Evolutionary conservation across 2,329 filamentous ascomycete species (phyloP).

Genomic region (Aspergillus alliaceus): DNA sequence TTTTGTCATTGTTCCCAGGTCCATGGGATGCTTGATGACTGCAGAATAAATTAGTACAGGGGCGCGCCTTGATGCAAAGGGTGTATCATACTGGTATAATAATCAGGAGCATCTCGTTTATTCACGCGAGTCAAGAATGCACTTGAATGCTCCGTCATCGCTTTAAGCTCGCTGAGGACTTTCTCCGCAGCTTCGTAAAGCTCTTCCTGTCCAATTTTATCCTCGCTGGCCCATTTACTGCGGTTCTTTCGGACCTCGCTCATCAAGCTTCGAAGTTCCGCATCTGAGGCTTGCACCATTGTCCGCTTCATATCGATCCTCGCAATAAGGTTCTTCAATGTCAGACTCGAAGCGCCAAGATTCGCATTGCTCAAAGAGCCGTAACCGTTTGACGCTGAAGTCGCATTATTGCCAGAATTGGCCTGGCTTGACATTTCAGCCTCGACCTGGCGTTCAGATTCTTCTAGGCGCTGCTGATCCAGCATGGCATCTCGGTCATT

Average conservation of each 20-base stretch:
- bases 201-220: slow-evolving; percentile 96
- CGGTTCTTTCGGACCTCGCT: slow-evolving; percentile 97
- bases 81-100: slow-evolving; percentile 73
- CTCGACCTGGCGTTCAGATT: slow-evolving; percentile 93
- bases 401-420: slow-evolving; percentile 56
- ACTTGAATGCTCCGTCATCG: slow-evolving; percentile 95
- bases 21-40: slow-evolving; percentile 97
- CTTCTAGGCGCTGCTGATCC: slow-evolving; percentile 94
- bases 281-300: slow-evolving; percentile 86
- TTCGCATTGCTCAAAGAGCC: slow-evolving; percentile 92
- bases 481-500: slow-evolving; percentile 95
- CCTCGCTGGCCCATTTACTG: slow-evolving; percentile 98
- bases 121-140: slow-evolving; percentile 93
- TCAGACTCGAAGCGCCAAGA: slow-evolving; percentile 90
- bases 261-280: slow-evolving; percentile 87
- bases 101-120: slow-evolving; percentile 95
- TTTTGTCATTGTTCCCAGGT: slow-evolving; percentile 96
- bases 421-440: slow-evolving; percentile 78
- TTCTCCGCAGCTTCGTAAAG: slow-evolving; percentile 96
- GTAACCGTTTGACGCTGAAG: slow-evolving; percentile 64
- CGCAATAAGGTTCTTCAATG: slow-evolving; percentile 93
- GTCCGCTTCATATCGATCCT: slow-evolving; percentile 91
- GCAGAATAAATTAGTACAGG: slow-evolving; percentile 24
- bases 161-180: slow-evolving; percentile 94
- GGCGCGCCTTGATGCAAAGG: background rate